These are phyloP conservation scores for Trichophyton benhamiae DNA, from an alignment of 2,329 filamentous ascomycete species.

Conservation along the genomic window DNA sequence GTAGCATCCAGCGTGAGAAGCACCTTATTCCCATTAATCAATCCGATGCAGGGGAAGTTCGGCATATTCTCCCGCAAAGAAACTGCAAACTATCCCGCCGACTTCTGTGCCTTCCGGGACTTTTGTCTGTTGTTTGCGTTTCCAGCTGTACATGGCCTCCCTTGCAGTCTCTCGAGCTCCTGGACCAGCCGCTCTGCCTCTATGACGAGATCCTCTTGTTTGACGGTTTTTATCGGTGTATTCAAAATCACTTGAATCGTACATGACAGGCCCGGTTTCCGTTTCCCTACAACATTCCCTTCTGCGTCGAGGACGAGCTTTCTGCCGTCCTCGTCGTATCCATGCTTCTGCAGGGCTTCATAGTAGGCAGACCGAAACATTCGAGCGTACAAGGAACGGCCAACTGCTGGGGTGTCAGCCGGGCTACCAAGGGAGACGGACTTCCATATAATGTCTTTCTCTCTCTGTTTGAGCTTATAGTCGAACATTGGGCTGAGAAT, in stretches of 20 bases:
- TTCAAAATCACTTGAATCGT: background rate
- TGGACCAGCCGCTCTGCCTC: background rate
- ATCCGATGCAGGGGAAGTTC: background rate
- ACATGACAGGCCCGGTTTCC: background rate
- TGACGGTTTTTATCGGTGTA: background rate
- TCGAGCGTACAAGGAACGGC: conserved; percentile 36
- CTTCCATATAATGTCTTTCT: conserved; percentile 39
- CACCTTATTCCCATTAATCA: background rate
- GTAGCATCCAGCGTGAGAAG: too few relatives aligned
- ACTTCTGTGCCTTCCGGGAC: background rate
- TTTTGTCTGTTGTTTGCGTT: background rate
- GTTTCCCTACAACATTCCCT: background rate
- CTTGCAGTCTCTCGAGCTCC: background rate
- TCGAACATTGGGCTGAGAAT: conserved; percentile 26
- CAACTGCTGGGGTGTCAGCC: conserved; percentile 28
- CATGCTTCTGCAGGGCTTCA: conserved; percentile 34
- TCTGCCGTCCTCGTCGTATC: conserved; percentile 30
- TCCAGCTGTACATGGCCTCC: background rate
- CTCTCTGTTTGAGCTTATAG: conserved; percentile 27
- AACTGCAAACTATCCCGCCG: background rate
- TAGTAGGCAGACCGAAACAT: conserved; percentile 36
- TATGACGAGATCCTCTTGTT: background rate
- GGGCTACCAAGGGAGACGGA: conserved; percentile 25
- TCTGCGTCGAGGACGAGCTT: background rate
- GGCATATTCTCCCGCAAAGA: too few relatives aligned